phyloP scores from a whole-genome alignment of 140 eudicot species.

The Cichorium intybus region DNA sequence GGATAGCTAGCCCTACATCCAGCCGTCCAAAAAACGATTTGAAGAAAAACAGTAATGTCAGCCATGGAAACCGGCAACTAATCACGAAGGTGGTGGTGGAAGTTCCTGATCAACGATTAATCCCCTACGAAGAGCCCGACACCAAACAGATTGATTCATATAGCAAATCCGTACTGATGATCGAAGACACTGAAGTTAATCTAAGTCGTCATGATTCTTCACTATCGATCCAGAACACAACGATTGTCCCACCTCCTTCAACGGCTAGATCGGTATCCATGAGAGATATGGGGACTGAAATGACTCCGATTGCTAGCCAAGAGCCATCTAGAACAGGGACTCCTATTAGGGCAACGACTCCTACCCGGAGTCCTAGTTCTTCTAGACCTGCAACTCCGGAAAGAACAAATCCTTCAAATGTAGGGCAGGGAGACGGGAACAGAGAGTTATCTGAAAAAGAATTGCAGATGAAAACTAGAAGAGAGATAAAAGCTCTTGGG shows the following conservation, averaged over 20 bases:
- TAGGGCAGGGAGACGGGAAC: conserved; percentile 22
- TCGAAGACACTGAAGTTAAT: conserved; percentile 51
- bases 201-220: conserved; percentile 55
- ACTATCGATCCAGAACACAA: conserved; percentile 42
- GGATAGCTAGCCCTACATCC: conserved; percentile 79
- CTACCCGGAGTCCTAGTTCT: conserved; percentile 50
- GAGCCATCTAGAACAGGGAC: conserved; percentile 88
- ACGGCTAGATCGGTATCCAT: conserved; percentile 66
- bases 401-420: conserved; percentile 34
- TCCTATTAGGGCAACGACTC: conserved; percentile 61
- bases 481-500: conserved; percentile 64
- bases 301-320: conserved; percentile 74
- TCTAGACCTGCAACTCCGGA: conserved; percentile 55
- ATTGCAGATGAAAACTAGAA: conserved; percentile 54
- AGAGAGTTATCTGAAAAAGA: conserved; percentile 54
- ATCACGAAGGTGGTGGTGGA: conserved; percentile 50
- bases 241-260: conserved; percentile 46
- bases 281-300: conserved; percentile 85
- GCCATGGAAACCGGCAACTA: conserved; percentile 53
- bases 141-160: conserved; percentile 57
- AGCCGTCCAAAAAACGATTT: conserved; percentile 43
- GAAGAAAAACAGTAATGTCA: conserved; percentile 34
- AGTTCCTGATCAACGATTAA: conserved; percentile 42
- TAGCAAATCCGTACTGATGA: conserved; percentile 40
- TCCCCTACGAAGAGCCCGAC: conserved; percentile 61